Evolutionary conservation across 257 asterid genomes (phyloP), one percentile per base, ranked within the genome.

Genomic region (Penstemon barbatus): DNA sequence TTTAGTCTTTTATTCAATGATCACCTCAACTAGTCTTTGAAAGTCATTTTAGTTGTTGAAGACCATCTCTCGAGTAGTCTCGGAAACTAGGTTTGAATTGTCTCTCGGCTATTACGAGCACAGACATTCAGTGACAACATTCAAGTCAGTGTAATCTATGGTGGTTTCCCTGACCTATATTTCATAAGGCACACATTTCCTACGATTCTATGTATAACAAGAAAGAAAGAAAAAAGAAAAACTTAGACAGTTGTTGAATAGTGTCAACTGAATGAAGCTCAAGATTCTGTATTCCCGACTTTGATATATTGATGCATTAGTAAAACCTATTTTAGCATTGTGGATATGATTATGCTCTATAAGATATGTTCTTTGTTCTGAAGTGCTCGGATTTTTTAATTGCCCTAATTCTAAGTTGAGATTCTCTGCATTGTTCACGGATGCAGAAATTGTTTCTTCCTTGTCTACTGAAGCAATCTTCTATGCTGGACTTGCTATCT

Each of bases 391-490:
- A 12, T 15, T 37, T 4, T 12, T 71, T 19, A 41, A 12, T 37
- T 53, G 51, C 37, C 54, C 41, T 3, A 56, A 53, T 60, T 18
- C 48, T 25, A 25, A 25, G 33, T 25, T 25, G 33, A 1, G 33
- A 25, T 25, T 25, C 2, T 25, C 33, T 2, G 33, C 33, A 25
- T 25, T 25, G 33, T 25, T 25, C 2, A 25, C 33, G 33, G 33
- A 25, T 85, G 96, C 97, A 94, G 97, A 89, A 79, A 71, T 84
- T 18, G 57, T 91, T 33, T 71, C 82, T 42, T 83, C 91, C 73
- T 58, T 82, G 41, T 60, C 84, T 50, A 77, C 86, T 1, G 97
- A 94, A 79, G 60, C 80, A 57, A 74, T 83, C 65, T 89, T 94
- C 68, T 94, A 87, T 53, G 80, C 83, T 48, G 99, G 97, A 69